Conservation (phyloP, 768 basidiomycete species). For the Suillus plorans region DNA sequence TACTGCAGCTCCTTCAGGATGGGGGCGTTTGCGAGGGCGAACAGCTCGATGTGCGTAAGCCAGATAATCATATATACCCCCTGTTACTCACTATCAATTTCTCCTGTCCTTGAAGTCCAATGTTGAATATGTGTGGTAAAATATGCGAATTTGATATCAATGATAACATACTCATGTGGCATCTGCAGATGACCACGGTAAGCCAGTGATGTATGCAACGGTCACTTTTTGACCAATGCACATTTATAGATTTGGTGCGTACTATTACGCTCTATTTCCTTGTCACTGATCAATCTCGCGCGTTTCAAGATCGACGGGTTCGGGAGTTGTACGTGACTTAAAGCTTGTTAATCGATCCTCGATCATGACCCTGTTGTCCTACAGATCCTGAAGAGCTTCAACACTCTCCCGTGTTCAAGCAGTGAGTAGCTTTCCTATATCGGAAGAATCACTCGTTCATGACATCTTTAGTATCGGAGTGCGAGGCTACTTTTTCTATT, state of each 20-base stretch:
- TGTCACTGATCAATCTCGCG: slow-evolving; percentile 1
- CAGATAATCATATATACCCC: not conserved
- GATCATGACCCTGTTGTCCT: slow-evolving; percentile 8
- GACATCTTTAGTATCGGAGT: slow-evolving; percentile 62
- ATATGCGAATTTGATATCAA: slow-evolving; percentile 3
- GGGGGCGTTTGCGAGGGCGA: slow-evolving; percentile 89
- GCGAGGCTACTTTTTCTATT: slow-evolving; percentile 87
- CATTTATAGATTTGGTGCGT: slow-evolving; percentile 45
- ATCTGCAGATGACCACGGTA: slow-evolving; percentile 76
- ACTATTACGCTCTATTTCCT: not conserved
- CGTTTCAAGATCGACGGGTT: slow-evolving; percentile 69
- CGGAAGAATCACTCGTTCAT: not conserved
- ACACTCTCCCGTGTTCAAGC: slow-evolving; percentile 65
- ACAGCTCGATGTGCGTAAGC: slow-evolving; percentile 76
- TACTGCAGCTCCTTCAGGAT: slow-evolving; percentile 85
- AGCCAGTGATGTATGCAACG: slow-evolving; percentile 18
- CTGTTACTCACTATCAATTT: slow-evolving; percentile 4
- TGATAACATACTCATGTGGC: slow-evolving; percentile 1
- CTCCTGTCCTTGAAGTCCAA: slow-evolving; percentile 52
- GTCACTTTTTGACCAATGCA: slow-evolving; percentile 16
- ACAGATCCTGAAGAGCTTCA: slow-evolving; percentile 83
- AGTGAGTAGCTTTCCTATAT: slow-evolving; percentile 37
- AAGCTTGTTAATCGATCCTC: not conserved
- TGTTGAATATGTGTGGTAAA: slow-evolving; percentile 85
- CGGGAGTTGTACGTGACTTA: slow-evolving; percentile 65